These are phyloP conservation scores for Rhytidiadelphus loreus DNA, from an alignment of 225 moss, liverwort and hornwort species.

Conservation along the genomic window DNA sequence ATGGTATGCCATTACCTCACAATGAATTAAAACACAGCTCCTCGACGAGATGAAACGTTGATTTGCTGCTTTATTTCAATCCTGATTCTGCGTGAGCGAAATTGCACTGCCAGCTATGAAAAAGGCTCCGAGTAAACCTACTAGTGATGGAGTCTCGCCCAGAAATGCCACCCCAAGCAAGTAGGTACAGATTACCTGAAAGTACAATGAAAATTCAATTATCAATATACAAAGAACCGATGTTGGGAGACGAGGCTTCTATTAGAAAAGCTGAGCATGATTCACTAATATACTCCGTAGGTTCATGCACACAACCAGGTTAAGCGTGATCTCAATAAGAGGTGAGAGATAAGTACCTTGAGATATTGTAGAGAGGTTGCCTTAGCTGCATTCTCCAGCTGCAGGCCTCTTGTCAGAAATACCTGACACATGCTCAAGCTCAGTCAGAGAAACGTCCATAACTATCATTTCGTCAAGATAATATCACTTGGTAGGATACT, in stretches of 20 bases:
- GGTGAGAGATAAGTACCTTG: conserved; percentile 21
- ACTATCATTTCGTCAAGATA: not conserved
- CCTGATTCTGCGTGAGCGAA: not conserved
- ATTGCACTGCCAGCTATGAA: conserved; percentile 55
- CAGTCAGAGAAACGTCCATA: not conserved
- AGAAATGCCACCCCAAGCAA: conserved; percentile 55
- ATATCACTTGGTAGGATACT: not conserved
- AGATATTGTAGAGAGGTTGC: conserved; percentile 68
- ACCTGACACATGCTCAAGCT: conserved; percentile 26
- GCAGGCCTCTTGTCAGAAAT: conserved; percentile 60
- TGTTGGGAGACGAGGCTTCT: not conserved
- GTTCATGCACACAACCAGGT: not conserved
- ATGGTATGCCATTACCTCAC: not conserved
- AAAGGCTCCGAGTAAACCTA: conserved; percentile 48
- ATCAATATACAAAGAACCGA: not conserved
- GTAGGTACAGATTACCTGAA: conserved; percentile 62
- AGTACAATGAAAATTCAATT: not conserved
- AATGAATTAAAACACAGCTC: not conserved
- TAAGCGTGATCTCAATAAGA: not conserved
- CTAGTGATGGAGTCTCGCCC: conserved; percentile 41
- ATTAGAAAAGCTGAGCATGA: not conserved
- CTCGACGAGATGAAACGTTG: not conserved
- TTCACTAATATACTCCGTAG: not conserved
- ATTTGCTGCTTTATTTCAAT: not conserved
- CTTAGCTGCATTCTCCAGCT: conserved; percentile 60